Evolutionary conservation across 2,329 filamentous ascomycete genomes (phyloP), one percentile per base, ranked within the genome.

Genomic region (Xylaria sp.): DNA sequence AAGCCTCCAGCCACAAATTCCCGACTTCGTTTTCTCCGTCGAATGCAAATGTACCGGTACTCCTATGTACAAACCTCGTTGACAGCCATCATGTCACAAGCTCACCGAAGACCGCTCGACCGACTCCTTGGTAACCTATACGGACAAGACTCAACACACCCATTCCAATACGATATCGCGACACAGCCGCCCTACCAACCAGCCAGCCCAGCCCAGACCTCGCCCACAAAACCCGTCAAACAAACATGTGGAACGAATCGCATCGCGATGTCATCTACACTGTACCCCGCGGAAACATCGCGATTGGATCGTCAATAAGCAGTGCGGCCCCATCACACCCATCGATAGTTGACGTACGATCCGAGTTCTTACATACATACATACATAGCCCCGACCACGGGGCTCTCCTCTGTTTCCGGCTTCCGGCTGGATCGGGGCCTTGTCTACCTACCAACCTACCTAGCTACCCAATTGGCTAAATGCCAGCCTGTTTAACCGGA

Each of bases 11-110:
- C 31, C 4, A 18, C 37, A 46, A 13, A 34, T 31, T 37, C 15
- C 4, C 34, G 31, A 28, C 28, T 20, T 15, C 12, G 20, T 8
- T 18, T 52, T 10, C 37, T 46, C 20, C n/a, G 25, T 18, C 18
- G 34, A 54, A 46, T 41, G 5, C 25, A n/a, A 54, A 63, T 54
- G 65, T 63, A 67, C 54, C 46, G 44, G 54, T 48, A 58, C 65
- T 63, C 10, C 2, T 2, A 25, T 48, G 25, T 52, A 48, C 28
- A 60, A 46, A 28, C n/a, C 44, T 46, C 44, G 7, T 46, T 3
- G 6, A 7, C 9, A 46, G 44, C 2, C 2, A 25, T 34, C 25
- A 31, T 15, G 13, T 8, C 41, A 54, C 51, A 54, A 34, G 7
- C 46, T 10, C 46, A 23, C 46, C 46, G n/a, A 18, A 18, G 20